Conservation (phyloP, 768 basidiomycete species). For the Mycena olivaceomarginata region DNA sequence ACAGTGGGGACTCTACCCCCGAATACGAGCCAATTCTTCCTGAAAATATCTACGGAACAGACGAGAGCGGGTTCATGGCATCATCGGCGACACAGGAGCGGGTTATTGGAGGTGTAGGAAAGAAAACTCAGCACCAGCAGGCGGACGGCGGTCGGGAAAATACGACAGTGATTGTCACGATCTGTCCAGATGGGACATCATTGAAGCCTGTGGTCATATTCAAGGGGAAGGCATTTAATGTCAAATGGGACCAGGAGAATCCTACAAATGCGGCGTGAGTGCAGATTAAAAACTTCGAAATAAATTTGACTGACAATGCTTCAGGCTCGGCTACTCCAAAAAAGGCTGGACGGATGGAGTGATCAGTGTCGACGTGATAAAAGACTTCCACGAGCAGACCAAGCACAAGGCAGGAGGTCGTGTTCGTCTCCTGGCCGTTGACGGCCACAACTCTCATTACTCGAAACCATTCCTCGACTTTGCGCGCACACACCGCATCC, state of each 20-base stretch:
- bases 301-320: background rate
- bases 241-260: constrained; percentile 64
- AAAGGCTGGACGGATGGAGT: constrained; percentile 63
- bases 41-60: constrained; percentile 56
- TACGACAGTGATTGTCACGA: constrained; percentile 59
- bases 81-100: too few species aligned
- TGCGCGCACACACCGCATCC: constrained; percentile 58
- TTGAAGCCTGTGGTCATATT: constrained; percentile 62
- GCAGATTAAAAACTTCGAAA: too few species aligned
- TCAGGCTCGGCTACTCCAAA: constrained; percentile 56
- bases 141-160: constrained; percentile 54
- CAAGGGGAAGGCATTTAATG: constrained; percentile 59
- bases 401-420: constrained; percentile 54
- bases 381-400: constrained; percentile 63
- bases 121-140: constrained; percentile 54
- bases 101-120: constrained; percentile 53
- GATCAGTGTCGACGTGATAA: constrained; percentile 60
- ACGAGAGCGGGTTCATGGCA: constrained; percentile 55
- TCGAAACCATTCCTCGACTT: constrained; percentile 60
- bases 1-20: background rate
- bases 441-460: constrained; percentile 69
- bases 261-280: constrained; percentile 41
- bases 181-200: constrained; percentile 61
- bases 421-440: constrained; percentile 60
- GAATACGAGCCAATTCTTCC: constrained; percentile 40